A percentile compares a stretch with the other conserved stretches of the same genome.
phyloP scores from a whole-genome alignment of 1,284 basidiomycete genomes.

The Malassezia equina region DNA sequence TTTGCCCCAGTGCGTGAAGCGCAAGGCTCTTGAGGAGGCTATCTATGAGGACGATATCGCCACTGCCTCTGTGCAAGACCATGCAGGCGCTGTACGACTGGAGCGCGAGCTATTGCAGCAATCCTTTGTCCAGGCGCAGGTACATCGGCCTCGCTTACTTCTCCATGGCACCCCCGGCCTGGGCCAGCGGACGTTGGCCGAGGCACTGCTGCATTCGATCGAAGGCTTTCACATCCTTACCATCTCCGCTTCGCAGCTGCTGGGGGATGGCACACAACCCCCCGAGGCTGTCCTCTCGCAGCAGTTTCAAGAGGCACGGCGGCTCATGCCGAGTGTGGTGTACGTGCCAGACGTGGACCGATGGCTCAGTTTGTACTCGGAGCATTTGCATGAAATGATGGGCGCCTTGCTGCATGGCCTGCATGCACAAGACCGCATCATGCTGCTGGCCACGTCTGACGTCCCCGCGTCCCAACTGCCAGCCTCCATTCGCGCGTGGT shows the following conservation, averaged over 20 bases:
- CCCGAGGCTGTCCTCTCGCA: slow-evolving; percentile 86
- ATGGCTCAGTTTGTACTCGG: slow-evolving; percentile 76
- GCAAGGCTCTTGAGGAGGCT: slow-evolving; percentile 70
- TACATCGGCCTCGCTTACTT: slow-evolving; percentile 80
- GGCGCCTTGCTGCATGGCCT: slow-evolving; percentile 82
- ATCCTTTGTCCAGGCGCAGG: slow-evolving; percentile 83
- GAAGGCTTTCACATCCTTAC: slow-evolving; percentile 94
- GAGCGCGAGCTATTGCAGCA: slow-evolving; percentile 37
- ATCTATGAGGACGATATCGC: slow-evolving; percentile 59
- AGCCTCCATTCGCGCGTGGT: slow-evolving; percentile 78
- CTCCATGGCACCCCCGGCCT: slow-evolving; percentile 73
- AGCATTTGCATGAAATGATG: slow-evolving; percentile 72
- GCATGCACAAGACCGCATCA: slow-evolving; percentile 77
- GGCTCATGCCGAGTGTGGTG: slow-evolving; percentile 88
- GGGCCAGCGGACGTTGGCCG: slow-evolving; percentile 81
- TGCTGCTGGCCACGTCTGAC: slow-evolving; percentile 79
- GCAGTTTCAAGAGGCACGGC: slow-evolving; percentile 92
- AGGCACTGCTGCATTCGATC: slow-evolving; percentile 80
- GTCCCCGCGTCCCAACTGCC: slow-evolving; percentile 64
- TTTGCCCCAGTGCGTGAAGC: slow-evolving; percentile 48
- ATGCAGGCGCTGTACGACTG: slow-evolving; percentile 29
- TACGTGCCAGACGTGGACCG: slow-evolving; percentile 81
- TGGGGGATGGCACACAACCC: slow-evolving; percentile 80
- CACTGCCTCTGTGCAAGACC: slow-evolving; percentile 2
- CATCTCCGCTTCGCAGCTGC: slow-evolving; percentile 75